These are phyloP conservation scores for Fusarium papillatum DNA, from an alignment of 2,329 filamentous ascomycete species.

Conservation along the genomic window DNA sequence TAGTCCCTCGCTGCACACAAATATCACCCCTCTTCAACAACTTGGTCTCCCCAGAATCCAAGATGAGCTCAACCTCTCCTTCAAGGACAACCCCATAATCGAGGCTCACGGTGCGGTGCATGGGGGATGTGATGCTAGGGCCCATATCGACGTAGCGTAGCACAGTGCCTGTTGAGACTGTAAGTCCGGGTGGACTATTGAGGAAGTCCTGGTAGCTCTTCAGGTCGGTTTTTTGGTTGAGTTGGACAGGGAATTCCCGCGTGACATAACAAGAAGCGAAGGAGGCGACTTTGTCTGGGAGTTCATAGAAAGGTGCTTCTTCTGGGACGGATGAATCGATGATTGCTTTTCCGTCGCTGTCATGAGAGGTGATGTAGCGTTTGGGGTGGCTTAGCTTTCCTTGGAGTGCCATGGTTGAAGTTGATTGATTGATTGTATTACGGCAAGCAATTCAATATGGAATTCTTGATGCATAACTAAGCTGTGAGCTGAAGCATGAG, in stretches of 20 bases:
- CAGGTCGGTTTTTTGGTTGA: constrained; percentile 38
- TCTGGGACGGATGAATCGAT: constrained; percentile 19
- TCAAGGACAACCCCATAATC: constrained; percentile 69
- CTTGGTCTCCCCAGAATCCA: constrained; percentile 64
- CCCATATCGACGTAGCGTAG: constrained; percentile 63
- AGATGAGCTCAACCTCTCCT: constrained; percentile 64
- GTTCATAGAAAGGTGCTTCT: constrained; percentile 36
- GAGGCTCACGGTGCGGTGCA: constrained; percentile 65
- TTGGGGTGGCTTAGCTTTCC: constrained; percentile 38
- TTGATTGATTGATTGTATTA: neutral
- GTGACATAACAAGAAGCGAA: constrained; percentile 46
- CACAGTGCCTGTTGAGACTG: constrained; percentile 54
- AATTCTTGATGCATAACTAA: neutral
- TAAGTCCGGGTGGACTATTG: constrained; percentile 43
- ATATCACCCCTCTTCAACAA: constrained; percentile 64
- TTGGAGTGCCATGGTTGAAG: constrained; percentile 24
- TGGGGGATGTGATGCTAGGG: constrained; percentile 44
- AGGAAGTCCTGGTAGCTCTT: constrained; percentile 36
- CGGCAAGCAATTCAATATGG: too few relatives aligned
- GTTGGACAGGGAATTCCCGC: constrained; percentile 35
- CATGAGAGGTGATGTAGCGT: constrained; percentile 44
- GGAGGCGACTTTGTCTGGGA: constrained; percentile 28
- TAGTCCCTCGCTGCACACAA: constrained; percentile 67
- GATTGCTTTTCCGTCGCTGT: constrained; percentile 44
- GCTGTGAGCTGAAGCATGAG: neutral